Evolutionary conservation across 345 rosid genomes (phyloP).

Genomic region (Mallotus nudiflorus): DNA sequence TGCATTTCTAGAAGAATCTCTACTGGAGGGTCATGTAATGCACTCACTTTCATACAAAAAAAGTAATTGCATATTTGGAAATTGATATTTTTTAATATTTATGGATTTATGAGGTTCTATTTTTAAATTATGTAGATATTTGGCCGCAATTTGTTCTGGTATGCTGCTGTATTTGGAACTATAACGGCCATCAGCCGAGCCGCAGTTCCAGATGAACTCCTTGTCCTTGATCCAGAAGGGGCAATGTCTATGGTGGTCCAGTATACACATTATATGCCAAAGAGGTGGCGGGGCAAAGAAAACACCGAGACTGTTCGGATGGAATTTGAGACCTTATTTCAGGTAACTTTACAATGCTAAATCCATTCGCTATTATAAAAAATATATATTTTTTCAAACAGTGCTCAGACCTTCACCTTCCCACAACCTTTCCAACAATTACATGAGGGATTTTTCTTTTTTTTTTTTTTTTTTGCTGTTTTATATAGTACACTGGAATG

Average conservation of each 20-base stretch:
- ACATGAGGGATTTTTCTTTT: slow-evolving; percentile 12
- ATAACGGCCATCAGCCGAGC: slow-evolving; percentile 97
- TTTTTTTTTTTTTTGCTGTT: neutral
- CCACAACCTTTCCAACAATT: neutral
- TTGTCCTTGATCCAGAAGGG: slow-evolving; percentile 90
- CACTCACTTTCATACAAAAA: slow-evolving; percentile 7
- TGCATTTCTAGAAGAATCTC: slow-evolving; percentile 96
- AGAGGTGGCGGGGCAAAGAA: slow-evolving; percentile 94
- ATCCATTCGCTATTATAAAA: too few species aligned
- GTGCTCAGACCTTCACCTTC: neutral
- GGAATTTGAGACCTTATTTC: slow-evolving; percentile 91
- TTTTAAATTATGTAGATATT: slow-evolving; percentile 59
- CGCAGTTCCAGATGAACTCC: slow-evolving; percentile 77
- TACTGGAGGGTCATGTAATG: slow-evolving; percentile 95
- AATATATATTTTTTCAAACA: too few species aligned
- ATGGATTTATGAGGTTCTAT: slow-evolving; percentile 2
- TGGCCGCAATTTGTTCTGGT: slow-evolving; percentile 97
- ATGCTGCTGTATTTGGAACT: slow-evolving; percentile 97
- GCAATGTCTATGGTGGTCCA: slow-evolving; percentile 88
- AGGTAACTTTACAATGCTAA: too few species aligned
- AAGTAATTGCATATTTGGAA: neutral
- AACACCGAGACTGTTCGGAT: slow-evolving; percentile 69
- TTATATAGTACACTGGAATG: slow-evolving; percentile 90
- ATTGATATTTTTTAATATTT: neutral
- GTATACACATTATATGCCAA: slow-evolving; percentile 95